Conservation (phyloP, 768 basidiomycete genomes). For the Leccinum subgranulosum region DNA sequence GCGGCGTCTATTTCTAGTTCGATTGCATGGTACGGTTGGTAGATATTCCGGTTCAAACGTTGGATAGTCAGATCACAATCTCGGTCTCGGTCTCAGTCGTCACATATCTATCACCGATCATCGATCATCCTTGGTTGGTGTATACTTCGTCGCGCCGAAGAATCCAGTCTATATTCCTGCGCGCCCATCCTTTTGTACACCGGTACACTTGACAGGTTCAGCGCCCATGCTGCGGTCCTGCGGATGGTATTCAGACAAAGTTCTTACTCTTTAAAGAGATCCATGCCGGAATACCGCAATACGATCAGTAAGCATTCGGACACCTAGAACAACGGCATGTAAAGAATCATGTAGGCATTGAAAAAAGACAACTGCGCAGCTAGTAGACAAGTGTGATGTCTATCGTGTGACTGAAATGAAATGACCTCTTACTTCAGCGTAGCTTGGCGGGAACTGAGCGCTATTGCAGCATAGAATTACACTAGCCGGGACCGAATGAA, state of each 20-base stretch:
- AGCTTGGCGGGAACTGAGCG: too few species aligned
- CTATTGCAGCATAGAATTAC: too few species aligned
- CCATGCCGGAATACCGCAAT: slow-evolving; percentile 22
- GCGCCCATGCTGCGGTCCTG: not conserved
- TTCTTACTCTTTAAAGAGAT: not conserved
- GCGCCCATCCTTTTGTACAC: not conserved
- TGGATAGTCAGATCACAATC: not conserved
- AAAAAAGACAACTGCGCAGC: slow-evolving; percentile 3
- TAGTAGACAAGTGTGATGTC: not conserved
- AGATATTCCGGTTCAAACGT: not conserved
- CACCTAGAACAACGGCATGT: not conserved
- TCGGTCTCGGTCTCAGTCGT: not conserved
- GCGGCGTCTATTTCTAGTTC: not conserved
- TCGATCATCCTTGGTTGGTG: not conserved
- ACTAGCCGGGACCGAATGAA: too few species aligned
- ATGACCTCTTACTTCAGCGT: too few species aligned
- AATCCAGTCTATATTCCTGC: not conserved
- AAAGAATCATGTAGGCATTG: not conserved
- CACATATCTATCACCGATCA: not conserved
- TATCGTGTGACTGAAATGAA: too few species aligned
- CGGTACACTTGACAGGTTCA: not conserved
- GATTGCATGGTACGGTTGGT: not conserved
- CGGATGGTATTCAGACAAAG: not conserved
- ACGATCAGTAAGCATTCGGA: slow-evolving; percentile 1
- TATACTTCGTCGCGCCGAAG: not conserved